These are phyloP conservation scores for Balamuthia mandrillaris DNA, from an alignment of 208 protist species.

Conservation along the genomic window DNA sequence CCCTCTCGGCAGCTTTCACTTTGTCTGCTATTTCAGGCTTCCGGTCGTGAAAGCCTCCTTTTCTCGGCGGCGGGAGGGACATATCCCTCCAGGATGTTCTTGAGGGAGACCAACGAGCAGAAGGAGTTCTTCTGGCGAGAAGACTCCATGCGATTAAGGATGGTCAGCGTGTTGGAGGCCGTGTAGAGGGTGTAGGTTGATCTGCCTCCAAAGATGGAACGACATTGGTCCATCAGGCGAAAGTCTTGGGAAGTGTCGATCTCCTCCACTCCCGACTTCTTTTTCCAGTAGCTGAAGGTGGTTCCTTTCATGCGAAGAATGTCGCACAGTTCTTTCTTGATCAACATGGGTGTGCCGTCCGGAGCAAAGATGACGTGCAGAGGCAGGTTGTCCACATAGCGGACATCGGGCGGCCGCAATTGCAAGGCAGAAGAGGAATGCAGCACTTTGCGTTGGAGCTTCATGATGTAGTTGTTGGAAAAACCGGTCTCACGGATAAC, in stretches of 20 bases:
- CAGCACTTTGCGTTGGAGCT: background rate
- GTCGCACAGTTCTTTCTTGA: constrained; percentile 22
- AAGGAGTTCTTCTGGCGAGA: constrained; percentile 36
- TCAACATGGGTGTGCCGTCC: background rate
- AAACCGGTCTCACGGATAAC: constrained; percentile 29
- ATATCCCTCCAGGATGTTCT: background rate
- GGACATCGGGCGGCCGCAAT: background rate
- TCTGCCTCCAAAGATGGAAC: background rate
- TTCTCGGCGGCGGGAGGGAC: too few relatives aligned
- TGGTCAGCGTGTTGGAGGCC: background rate
- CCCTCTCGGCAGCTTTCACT: background rate
- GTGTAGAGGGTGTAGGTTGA: constrained; percentile 29
- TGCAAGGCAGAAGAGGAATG: constrained; percentile 18
- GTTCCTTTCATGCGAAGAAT: constrained; percentile 27
- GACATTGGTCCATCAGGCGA: background rate
- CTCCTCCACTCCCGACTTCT: constrained; percentile 9
- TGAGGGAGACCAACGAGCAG: background rate
- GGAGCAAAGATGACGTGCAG: constrained; percentile 22
- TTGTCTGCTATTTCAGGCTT: background rate
- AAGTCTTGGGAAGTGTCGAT: constrained; percentile 23
- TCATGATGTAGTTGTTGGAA: constrained; percentile 34
- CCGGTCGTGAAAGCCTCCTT: background rate
- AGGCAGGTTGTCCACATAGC: background rate
- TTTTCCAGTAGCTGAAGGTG: constrained; percentile 24
- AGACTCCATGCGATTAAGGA: constrained; percentile 26